Conservation (phyloP, 345 rosid species). For the Linum lewisii region DNA sequence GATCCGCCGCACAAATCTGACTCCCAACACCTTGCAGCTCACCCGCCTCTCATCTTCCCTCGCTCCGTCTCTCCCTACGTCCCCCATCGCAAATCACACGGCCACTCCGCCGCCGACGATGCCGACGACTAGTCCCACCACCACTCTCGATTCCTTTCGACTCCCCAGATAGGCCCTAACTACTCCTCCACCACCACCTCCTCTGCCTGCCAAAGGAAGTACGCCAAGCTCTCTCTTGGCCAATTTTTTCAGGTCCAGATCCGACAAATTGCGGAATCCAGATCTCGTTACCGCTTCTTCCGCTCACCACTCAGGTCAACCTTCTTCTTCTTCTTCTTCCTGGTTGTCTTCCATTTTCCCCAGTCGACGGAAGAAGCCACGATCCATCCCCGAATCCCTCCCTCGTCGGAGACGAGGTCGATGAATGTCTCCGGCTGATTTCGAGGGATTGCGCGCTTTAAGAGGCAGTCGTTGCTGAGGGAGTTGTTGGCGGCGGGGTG, state of each 20-base stretch:
- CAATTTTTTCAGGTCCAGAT: slow-evolving; percentile 54
- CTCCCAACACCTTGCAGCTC: neutral
- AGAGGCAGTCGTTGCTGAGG: too few relatives aligned
- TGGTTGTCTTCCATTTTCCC: slow-evolving; percentile 48
- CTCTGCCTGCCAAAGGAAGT: slow-evolving; percentile 28
- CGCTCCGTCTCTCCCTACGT: neutral
- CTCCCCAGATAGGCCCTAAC: slow-evolving; percentile 62
- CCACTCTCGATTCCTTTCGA: slow-evolving; percentile 39
- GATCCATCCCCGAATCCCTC: slow-evolving; percentile 16
- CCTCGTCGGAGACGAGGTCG: slow-evolving; percentile 34
- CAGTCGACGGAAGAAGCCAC: slow-evolving; percentile 30
- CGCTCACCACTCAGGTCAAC: slow-evolving; percentile 19
- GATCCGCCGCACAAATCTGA: neutral
- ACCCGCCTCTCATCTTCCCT: neutral
- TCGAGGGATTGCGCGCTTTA: too few relatives aligned
- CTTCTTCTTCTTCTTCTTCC: slow-evolving; percentile 37
- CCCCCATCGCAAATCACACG: neutral
- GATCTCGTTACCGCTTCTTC: slow-evolving; percentile 26
- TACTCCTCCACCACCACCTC: slow-evolving; percentile 10
- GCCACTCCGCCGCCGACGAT: slow-evolving; percentile 35
- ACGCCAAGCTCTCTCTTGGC: slow-evolving; percentile 40
- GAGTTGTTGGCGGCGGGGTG: too few relatives aligned
- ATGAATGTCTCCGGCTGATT: slow-evolving; percentile 78
- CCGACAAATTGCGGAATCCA: slow-evolving; percentile 36
- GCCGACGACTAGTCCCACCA: slow-evolving; percentile 16